Conservation (phyloP, 257 asterid genomes). For the Solanum arcanum region DNA sequence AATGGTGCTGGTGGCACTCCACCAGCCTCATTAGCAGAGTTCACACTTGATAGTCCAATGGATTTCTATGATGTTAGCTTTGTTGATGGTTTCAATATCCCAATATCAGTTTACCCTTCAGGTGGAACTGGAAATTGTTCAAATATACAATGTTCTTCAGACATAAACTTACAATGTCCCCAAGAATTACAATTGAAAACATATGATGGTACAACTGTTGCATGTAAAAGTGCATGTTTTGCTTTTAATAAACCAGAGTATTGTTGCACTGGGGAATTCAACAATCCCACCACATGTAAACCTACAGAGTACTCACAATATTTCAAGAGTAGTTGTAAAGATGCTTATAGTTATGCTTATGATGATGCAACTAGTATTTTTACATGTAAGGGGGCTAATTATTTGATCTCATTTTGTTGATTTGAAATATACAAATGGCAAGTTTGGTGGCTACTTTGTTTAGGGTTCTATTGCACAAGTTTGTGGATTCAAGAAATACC, state of each 20-base stretch:
- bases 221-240: constrained; percentile 52
- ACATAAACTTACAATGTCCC: constrained; percentile 45
- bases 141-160: constrained; percentile 19
- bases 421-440: not conserved
- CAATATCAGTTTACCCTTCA: constrained; percentile 28
- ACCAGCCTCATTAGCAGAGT: constrained; percentile 61
- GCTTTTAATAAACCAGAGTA: constrained; percentile 39
- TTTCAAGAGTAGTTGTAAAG: constrained; percentile 52
- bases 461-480: not conserved
- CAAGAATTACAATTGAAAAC: constrained; percentile 16
- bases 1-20: constrained; percentile 45
- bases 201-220: constrained; percentile 20
- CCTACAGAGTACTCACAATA: constrained; percentile 36
- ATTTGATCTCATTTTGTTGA: constrained; percentile 24
- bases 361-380: constrained; percentile 55
- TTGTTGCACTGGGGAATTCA: constrained; percentile 44
- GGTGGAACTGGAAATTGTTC: constrained; percentile 39
- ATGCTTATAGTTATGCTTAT: constrained; percentile 49
- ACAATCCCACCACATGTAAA: constrained; percentile 36
- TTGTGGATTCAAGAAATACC: not conserved
- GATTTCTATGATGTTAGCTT: constrained; percentile 65
- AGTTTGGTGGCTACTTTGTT: not conserved
- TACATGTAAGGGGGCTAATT: constrained; percentile 45
- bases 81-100: constrained; percentile 46
- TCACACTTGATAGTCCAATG: constrained; percentile 39